Base-by-base conservation (phyloP, 75 land plant genomes). In the Picea sitchensis region DNA sequence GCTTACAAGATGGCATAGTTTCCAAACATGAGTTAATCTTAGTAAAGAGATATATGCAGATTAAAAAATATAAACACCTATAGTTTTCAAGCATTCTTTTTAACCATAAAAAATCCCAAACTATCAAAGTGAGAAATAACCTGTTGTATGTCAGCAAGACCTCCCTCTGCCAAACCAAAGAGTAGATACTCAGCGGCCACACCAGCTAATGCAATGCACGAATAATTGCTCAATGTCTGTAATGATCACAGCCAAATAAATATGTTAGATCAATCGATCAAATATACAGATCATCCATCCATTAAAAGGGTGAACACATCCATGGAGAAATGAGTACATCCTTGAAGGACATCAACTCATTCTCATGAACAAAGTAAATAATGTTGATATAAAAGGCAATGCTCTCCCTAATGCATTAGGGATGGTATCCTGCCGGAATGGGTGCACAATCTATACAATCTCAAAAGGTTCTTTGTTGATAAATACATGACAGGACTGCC, bases 171-270 rank as follows among this genome's bases (percentile, higher is more conserved):
- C 58, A 85, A 80, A 11, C 95, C 98, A 78, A 80, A 96, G 18
- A 89, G 81, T 34, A 96, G 92, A 64, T 94, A 94, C 80, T 96
- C 99, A 4, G 95, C 86, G 31, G 92, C 92, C 30, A 96, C 95
- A 20, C 99, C 99, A 5, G 98, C 99, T 26, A 96, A 86, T 47
- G 99, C 99, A 65, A 94, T 90, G 32, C 99, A 96, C 26, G 95
- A 86, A 80, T 89, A 94, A 76, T 84, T 91, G 91, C 92, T 90
- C 71, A 96, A 73, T 69, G 78, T 94, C 93, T 92, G 90, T 14
- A 80, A 58, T 14, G 8, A 54, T 51, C 61, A 76, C n/a, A n/a
- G 30, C 30, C 65, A 76, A 54, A 36, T 69, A n/a, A 69, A 69
- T 38, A 38, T 69, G 73, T 69, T 69, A 69, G 51, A 51, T 20